phyloP scores from a whole-genome alignment of 2,329 filamentous ascomycete genomes.

The Aphanoascus verrucosus region DNA sequence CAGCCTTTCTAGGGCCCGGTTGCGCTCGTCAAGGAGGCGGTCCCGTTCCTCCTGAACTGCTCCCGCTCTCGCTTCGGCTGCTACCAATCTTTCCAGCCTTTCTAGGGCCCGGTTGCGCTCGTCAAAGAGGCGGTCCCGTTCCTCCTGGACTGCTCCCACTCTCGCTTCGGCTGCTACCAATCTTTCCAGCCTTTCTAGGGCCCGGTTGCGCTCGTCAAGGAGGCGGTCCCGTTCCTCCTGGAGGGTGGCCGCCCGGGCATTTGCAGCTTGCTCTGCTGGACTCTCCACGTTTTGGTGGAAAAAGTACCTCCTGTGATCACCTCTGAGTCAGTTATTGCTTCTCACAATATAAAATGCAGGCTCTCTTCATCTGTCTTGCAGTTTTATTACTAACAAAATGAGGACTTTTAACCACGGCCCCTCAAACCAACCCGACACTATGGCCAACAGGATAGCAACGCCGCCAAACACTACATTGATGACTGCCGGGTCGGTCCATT shows the following conservation, averaged over 20 bases:
- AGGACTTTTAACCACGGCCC: background rate
- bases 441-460: background rate
- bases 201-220: background rate
- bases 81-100: background rate
- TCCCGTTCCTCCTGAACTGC: background rate
- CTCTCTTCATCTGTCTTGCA: background rate
- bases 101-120: background rate
- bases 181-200: background rate
- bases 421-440: background rate
- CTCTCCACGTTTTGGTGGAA: background rate
- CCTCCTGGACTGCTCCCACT: background rate
- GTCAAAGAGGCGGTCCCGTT: background rate
- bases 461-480: background rate
- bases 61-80: background rate
- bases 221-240: background rate
- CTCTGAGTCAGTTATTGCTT: background rate
- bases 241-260: background rate
- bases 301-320: background rate
- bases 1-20: background rate
- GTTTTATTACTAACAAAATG: background rate
- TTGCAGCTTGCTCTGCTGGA: background rate
- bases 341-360: background rate
- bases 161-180: background rate
- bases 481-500: background rate
- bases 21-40: background rate